Evolutionary conservation across 495 filamentous ascomycete genomes (phyloP), one percentile per base, ranked within the genome.

Genomic region (Tuber melanosporum): DNA sequence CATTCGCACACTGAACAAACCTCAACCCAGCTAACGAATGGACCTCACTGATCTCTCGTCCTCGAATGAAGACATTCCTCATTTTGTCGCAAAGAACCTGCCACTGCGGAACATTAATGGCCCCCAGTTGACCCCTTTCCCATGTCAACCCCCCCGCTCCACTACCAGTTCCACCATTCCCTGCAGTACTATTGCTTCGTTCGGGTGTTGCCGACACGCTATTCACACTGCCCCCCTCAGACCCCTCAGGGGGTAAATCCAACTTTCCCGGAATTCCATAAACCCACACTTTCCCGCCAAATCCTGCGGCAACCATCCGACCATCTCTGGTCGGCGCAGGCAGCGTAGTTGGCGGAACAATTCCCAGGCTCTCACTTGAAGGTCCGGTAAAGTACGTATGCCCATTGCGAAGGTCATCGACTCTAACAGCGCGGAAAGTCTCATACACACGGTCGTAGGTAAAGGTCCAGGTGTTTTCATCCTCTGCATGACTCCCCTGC

Each of bases 301-400:
- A 95, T 22, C 92, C 93, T 71, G 92, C 88, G 46, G 91, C 92
- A 72, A 92, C 90, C 57, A 95, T 88, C 73, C 94, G 91, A 12
- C 92, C 93, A 69, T 88, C 85, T 49, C 88, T 86, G 71, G 90
- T 91, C 6, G 90, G 88, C 0, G 92, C 87, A 22, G 93, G 93
- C 71, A 92, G 80, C 45, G 92, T 94, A 57, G 87, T 89, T 8
- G 93, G 93, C 4, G 87, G 86, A 80, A 87, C 84, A 74, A 83
- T 80, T 36, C 83, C 73, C 62, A 82, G 80, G 44, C 84, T 80
- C 22, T 79, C 75, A 42, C 85, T 82, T 72, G 85, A 85, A 0
- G 93, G 93, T 9, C 90, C 92, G n/a, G 90, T 91, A 80, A 95
- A 95, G 82, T 94, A 94, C 17, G 91, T 91, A 57, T 91, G 91